Base-by-base conservation (phyloP, 2,329 filamentous ascomycete species). In the Calonectria pseudoturangicola region DNA sequence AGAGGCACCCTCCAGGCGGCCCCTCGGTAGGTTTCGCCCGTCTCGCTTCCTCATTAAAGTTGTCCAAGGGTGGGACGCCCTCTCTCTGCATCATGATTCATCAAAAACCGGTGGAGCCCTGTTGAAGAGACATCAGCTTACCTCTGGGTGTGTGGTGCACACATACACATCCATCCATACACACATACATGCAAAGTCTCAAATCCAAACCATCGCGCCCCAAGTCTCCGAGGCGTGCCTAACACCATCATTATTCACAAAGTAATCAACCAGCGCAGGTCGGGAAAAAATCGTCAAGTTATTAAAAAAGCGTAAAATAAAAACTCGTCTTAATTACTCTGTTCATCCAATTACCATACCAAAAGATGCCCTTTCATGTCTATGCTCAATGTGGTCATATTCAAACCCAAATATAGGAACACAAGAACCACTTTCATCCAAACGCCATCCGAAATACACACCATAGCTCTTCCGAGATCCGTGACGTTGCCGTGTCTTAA, bases 101-200 rank as follows among this genome's bases (percentile, higher is more conserved):
- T 39, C 56, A 30, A 30, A 28, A 3, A 36, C 21, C 12, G 30
- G 66, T 48, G 25, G 66, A 21, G 25, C 21, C 47, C 9, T 36
- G 66, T 18, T 69, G 66, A 63, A 69, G 66, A 69, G 56, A 69
- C 66, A 69, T 54, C 41, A 36, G 48, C 60, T 63, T 60, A 21
- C 54, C 21, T 64, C 47, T 18, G 10, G 64, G 25, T 18, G 50
- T 54, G 50, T 54, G 50, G 15, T 30, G 48, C 48, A 16, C 28
- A 27, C 48, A 28, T 30, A 15, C 28, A 13, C 27, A 9, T 6
- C 30, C 5, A 5, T 6, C 30, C 5, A 5, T 6, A 33, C 27
- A 18, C 27, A 9, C 10, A 51, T 18, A 25, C 4, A 2, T 30
- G 13, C 10, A 7, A 5, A 6, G 27, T 60, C 60, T 64, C 56